Conservation (phyloP, 2,329 filamentous ascomycete species). For the Madurella mycetomatis region DNA sequence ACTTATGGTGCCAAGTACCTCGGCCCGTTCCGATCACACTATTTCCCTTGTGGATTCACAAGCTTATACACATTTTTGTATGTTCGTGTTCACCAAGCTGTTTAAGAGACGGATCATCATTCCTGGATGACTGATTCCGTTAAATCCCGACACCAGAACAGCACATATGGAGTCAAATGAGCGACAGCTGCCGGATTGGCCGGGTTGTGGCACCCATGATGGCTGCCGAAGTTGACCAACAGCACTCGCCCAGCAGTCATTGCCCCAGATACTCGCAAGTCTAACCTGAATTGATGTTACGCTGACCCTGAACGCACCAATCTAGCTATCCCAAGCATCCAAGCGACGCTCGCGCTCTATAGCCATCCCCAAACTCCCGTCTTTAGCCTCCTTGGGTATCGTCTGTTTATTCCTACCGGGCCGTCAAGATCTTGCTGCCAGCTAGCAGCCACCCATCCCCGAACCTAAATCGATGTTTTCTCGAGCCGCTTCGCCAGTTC, state of each 20-base stretch:
- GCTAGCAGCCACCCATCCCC: neutral
- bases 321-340: slow-evolving; percentile 2
- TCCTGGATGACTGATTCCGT: no score
- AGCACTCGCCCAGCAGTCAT: neutral
- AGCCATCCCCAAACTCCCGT: slow-evolving; percentile 15
- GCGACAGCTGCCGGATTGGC: no score
- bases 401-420: slow-evolving; percentile 13
- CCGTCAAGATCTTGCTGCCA: slow-evolving; percentile 3
- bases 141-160: no score
- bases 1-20: no score
- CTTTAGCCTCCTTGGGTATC: slow-evolving; percentile 24
- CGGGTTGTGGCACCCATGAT: no score
- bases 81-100: no score
- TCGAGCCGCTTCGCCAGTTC: slow-evolving; percentile 69
- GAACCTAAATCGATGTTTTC: slow-evolving; percentile 58
- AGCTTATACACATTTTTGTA: no score
- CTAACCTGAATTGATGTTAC: neutral
- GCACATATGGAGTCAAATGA: no score
- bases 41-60: no score
- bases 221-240: no score
- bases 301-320: neutral
- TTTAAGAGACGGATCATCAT: no score
- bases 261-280: neutral
- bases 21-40: no score
- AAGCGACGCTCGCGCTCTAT: slow-evolving; percentile 12